Evolutionary conservation across 2,329 filamentous ascomycete species (phyloP).

Genomic region (Diaporthe citrichinensis): DNA sequence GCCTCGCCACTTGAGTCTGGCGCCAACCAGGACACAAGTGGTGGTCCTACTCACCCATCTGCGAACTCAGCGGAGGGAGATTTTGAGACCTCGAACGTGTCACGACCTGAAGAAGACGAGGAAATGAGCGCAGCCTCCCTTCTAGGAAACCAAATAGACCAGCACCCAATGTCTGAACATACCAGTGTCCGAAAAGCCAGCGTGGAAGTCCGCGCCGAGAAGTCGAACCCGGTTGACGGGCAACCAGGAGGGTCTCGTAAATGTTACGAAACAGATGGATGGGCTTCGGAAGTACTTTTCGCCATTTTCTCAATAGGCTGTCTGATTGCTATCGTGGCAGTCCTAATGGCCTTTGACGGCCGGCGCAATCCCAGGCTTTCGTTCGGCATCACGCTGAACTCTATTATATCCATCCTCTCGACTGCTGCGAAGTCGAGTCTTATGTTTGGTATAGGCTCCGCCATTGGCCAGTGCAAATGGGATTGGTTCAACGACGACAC

Average conservation of each 20-base stretch:
- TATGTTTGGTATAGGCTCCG: neutral
- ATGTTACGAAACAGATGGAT: neutral
- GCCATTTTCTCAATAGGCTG: neutral
- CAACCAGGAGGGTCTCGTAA: neutral
- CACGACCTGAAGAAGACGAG: no score
- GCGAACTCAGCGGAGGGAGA: neutral
- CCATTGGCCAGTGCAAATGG: neutral
- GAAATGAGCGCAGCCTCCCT: no score
- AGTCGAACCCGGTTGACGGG: no score
- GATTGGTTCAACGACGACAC: neutral
- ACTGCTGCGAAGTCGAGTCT: neutral
- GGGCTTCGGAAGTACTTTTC: neutral
- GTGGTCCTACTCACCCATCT: neutral
- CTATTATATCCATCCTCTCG: neutral
- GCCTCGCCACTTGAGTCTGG: neutral
- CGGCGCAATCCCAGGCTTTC: neutral
- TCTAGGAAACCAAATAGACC: no score
- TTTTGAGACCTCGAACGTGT: neutral
- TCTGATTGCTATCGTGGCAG: neutral
- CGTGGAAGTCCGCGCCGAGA: neutral
- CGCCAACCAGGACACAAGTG: neutral
- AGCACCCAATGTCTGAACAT: neutral
- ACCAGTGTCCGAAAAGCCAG: neutral
- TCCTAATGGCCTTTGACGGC: neutral
- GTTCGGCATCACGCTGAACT: neutral